A percentile compares a stretch with the other conserved stretches of the same genome.
Evolutionary conservation across 306 rosid genomes (phyloP).

Genomic region (Oemleria cerasiformis): DNA sequence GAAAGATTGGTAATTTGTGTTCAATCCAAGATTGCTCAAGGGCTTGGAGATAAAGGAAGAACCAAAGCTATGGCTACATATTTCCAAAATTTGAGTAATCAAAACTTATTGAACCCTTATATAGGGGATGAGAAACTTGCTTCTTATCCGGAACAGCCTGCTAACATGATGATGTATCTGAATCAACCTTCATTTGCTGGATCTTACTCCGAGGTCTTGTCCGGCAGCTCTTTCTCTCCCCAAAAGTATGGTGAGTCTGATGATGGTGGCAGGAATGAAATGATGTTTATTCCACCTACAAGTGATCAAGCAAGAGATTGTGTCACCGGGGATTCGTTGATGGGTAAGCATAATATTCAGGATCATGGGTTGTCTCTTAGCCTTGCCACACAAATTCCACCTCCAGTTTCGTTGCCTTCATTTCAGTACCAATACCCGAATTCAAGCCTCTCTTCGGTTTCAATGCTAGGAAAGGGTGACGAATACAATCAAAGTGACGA

Average conservation of each 20-base stretch:
- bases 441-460: constrained; percentile 38
- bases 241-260: constrained; percentile 45
- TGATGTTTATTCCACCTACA: constrained; percentile 56
- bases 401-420: constrained; percentile 41
- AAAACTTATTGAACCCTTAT: constrained; percentile 36
- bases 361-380: constrained; percentile 82
- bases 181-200: constrained; percentile 59
- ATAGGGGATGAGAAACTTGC: constrained; percentile 38
- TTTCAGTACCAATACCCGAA: constrained; percentile 55
- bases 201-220: constrained; percentile 53
- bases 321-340: constrained; percentile 32
- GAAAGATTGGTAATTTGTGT: not conserved
- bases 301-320: constrained; percentile 38
- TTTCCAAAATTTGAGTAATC: constrained; percentile 36
- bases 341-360: constrained; percentile 47
- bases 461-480: constrained; percentile 34
- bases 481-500: constrained; percentile 37
- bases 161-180: constrained; percentile 51
- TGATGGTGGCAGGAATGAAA: constrained; percentile 52
- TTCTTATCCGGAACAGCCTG: constrained; percentile 36
- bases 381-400: constrained; percentile 60
- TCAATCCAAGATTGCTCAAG: not conserved
- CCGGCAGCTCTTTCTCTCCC: constrained; percentile 40
- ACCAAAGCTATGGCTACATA: constrained; percentile 30
- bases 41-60: not conserved